These are phyloP conservation scores for Alternaria alternata DNA, from an alignment of 2,329 filamentous ascomycete species.

Conservation along the genomic window DNA sequence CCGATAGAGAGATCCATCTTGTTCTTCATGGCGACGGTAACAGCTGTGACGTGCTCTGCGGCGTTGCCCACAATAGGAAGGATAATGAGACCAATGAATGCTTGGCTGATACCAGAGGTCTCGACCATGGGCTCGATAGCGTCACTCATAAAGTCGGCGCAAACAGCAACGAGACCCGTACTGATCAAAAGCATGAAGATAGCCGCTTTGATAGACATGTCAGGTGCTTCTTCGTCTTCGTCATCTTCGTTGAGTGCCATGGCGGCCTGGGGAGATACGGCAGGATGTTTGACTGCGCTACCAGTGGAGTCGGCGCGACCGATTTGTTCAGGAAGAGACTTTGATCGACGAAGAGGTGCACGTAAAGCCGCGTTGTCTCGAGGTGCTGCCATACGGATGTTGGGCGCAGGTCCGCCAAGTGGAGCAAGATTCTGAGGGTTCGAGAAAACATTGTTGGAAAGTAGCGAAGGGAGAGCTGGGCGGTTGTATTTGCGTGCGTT, in stretches of 20 bases:
- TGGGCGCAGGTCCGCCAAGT: constrained; percentile 36
- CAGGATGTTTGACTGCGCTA: constrained; percentile 27
- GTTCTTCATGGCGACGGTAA: constrained; percentile 81
- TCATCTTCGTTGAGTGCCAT: constrained; percentile 28
- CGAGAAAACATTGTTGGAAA: constrained; percentile 75
- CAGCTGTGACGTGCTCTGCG: constrained; percentile 81
- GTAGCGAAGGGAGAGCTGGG: constrained; percentile 68
- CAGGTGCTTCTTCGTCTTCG: constrained; percentile 43
- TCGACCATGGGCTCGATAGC: constrained; percentile 74
- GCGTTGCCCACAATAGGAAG: constrained; percentile 85
- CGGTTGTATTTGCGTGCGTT: constrained; percentile 62
- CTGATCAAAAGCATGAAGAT: constrained; percentile 63
- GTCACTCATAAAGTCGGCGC: constrained; percentile 76
- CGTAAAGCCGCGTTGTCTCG: constrained; percentile 15
- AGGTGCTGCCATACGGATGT: constrained; percentile 45
- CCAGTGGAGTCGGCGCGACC: constrained; percentile 33
- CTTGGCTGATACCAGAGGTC: constrained; percentile 68
- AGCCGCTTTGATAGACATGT: constrained; percentile 66
- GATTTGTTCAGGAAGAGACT: constrained; percentile 49
- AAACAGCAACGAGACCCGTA: constrained; percentile 67
- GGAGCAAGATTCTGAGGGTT: constrained; percentile 51
- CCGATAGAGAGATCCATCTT: constrained; percentile 87
- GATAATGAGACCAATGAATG: constrained; percentile 82
- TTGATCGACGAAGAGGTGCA: constrained; percentile 42
- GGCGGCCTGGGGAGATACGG: constrained; percentile 29